Conservation (phyloP, 495 filamentous ascomycete species). For the Penicillium bialowiezense region DNA sequence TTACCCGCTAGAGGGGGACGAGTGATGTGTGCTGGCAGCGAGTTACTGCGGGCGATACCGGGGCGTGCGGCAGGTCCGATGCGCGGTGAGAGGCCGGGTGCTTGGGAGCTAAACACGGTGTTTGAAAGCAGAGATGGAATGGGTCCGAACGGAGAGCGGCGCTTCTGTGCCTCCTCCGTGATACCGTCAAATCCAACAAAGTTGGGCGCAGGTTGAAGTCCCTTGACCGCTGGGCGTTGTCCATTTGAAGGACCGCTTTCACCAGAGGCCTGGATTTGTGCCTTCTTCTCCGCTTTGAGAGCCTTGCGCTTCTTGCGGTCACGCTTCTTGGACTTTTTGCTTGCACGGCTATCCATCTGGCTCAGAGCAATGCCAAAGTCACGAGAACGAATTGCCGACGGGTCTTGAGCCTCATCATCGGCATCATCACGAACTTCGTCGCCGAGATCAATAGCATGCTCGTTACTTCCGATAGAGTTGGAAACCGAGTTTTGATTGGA, state of each 20-base stretch:
- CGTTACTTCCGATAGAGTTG: slow-evolving; percentile 30
- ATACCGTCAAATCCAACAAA: slow-evolving; percentile 9
- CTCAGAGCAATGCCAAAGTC: slow-evolving; percentile 29
- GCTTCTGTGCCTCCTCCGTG: slow-evolving; percentile 19
- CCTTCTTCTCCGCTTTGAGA: slow-evolving; percentile 12
- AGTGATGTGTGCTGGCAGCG: slow-evolving; percentile 69
- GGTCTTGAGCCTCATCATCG: slow-evolving; percentile 18
- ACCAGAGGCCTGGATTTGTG: background rate
- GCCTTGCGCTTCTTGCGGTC: slow-evolving; percentile 34
- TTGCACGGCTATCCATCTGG: slow-evolving; percentile 9
- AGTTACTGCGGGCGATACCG: slow-evolving; percentile 73
- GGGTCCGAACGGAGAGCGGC: slow-evolving; percentile 42
- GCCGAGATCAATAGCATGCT: slow-evolving; percentile 33
- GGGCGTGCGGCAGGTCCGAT: slow-evolving; percentile 36
- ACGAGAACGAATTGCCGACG: slow-evolving; percentile 25
- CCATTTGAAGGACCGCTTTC: background rate
- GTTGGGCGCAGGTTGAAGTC: slow-evolving; percentile 13
- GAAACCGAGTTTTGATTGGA: slow-evolving; percentile 24
- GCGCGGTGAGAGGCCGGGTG: slow-evolving; percentile 31
- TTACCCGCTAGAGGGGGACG: slow-evolving; percentile 40
- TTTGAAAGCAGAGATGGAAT: slow-evolving; percentile 62
- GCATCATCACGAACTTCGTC: slow-evolving; percentile 35
- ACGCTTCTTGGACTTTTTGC: slow-evolving; percentile 24
- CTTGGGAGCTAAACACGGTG: slow-evolving; percentile 58
- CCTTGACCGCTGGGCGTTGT: slow-evolving; percentile 11